These are phyloP conservation scores for Silene noctiflora DNA, from an alignment of 179 eudicot genomes.

Conservation along the genomic window DNA sequence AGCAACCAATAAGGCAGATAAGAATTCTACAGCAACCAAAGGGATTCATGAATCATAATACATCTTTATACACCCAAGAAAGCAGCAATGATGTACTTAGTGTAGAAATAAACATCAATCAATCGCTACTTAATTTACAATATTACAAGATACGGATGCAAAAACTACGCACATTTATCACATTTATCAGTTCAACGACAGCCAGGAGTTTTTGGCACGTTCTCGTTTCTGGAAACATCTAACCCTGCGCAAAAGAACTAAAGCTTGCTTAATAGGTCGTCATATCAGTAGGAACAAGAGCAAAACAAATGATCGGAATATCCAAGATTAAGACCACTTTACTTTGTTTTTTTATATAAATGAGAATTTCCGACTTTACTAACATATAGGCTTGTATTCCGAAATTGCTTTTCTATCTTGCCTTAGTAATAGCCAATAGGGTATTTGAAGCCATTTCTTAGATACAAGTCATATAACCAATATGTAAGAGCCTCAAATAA, in stretches of 20 bases:
- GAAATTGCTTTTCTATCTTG: background rate
- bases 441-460: no score
- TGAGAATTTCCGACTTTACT: background rate
- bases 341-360: background rate
- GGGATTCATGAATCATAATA: background rate
- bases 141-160: constrained; percentile 11
- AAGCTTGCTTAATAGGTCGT: constrained; percentile 5
- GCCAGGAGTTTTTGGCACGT: constrained; percentile 15
- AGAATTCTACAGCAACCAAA: constrained; percentile 13
- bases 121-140: constrained; percentile 26
- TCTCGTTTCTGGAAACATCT: constrained; percentile 17
- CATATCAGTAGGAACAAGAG: background rate
- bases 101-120: constrained; percentile 4
- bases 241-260: constrained; percentile 17
- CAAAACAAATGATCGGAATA: background rate
- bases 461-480: background rate
- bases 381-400: background rate
- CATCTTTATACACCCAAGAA: constrained; percentile 4
- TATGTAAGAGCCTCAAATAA: background rate
- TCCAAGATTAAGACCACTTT: background rate
- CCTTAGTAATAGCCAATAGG: background rate
- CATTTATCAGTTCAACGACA: constrained; percentile 7
- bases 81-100: background rate
- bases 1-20: background rate
- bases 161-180: constrained; percentile 13